These are phyloP conservation scores for Verticillium nonalfalfae DNA, from an alignment of 2,329 filamentous ascomycete species.

Conservation along the genomic window DNA sequence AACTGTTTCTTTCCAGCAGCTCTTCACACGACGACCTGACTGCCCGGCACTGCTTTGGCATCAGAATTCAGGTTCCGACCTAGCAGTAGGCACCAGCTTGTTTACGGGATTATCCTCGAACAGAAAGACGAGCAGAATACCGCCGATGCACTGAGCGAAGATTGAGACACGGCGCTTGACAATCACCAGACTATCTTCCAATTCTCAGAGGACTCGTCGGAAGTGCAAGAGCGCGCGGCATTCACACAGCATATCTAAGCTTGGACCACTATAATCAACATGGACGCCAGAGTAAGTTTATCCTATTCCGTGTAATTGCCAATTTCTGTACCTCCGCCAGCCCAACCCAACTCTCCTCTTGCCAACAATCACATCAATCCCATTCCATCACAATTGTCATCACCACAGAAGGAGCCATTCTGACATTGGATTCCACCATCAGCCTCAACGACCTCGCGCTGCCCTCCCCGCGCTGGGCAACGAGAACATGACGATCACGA, in stretches of 20 bases:
- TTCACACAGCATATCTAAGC: neutral
- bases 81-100: neutral
- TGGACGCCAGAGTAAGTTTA: conserved; percentile 11
- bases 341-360: neutral
- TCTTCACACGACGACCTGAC: neutral
- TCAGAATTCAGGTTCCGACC: neutral
- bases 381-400: neutral
- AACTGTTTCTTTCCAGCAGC: neutral
- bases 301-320: neutral
- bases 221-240: neutral
- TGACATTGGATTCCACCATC: neutral
- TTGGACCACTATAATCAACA: conserved; percentile 4
- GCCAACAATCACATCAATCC: neutral
- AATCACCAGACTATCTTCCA: conserved; percentile 3
- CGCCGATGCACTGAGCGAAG: neutral
- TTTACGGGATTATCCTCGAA: neutral
- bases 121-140: neutral
- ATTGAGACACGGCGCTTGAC: neutral
- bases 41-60: neutral
- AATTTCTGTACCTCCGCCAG: neutral
- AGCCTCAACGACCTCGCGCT: conserved; percentile 37
- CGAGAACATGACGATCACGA: conserved; percentile 57
- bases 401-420: neutral
- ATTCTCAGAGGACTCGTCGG: neutral
- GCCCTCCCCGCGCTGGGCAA: conserved; percentile 53